Evolutionary conservation across 768 basidiomycete species (phyloP), one percentile per base, ranked within the genome.

Genomic region (Trametopsis cervina): DNA sequence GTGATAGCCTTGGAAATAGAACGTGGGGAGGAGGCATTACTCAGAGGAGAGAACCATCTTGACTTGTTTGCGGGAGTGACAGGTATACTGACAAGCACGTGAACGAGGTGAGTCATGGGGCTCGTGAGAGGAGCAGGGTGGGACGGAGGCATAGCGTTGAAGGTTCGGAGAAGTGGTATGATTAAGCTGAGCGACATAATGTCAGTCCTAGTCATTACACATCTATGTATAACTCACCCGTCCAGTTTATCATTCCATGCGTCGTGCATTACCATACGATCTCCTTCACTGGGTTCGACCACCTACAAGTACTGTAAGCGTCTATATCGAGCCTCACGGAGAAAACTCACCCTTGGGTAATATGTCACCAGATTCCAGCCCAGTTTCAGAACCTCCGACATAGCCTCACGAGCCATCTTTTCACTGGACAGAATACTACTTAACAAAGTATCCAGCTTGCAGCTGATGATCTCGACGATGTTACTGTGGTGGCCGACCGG

Each of bases 301-400:
- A 61, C 47, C 60, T 61, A 44, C 9, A n/a, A 37, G 11, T 5
- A 20, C 22, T 17, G n/a, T 13, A 38, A 23, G 15, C 17, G 18
- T 18, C 35, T 33, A 15, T 20, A 22, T 20, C 23, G 18, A 18
- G 39, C 39, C 12, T 37, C 15, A 26, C 42, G 11, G 21, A 15
- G 42, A 43, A 25, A 5, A 61, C 67, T 24, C 39, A 85, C 86
- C 71, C 83, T 89, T 4, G 89, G 89, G 64, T 89, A 92, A 60
- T 87, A 85, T 36, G 81, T 63, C 43, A 90, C 69, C 24, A 95
- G 62, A 62, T 95, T 93, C 65, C 89, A 93, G 2, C 77, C 70
- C 40, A 92, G 73, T 60, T 97, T 97, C 47, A 97, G 74, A 21
- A 92, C 61, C 63, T 97, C 93, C 3, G 77, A 74, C 69, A 86